Evolutionary conservation across 176 grass and related monocot genomes (phyloP).

Genomic region (Musa acuminata): DNA sequence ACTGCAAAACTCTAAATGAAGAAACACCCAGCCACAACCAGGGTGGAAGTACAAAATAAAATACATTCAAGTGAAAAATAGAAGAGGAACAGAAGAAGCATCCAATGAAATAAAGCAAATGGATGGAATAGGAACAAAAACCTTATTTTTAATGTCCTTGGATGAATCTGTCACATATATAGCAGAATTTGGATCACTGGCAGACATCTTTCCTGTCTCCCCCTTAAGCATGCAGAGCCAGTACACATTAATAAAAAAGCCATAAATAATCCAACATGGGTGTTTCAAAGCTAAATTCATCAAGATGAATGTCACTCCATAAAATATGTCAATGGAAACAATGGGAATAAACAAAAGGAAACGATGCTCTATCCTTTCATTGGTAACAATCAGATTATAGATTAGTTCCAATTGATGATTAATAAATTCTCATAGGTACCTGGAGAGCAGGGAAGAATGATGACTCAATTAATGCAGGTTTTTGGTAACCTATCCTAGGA

Average conservation of each 20-base stretch:
- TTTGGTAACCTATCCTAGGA: constrained; percentile 90
- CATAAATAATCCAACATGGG: no score
- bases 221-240: constrained; percentile 29
- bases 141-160: constrained; percentile 92
- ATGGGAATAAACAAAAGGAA: no score
- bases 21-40: neutral
- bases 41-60: neutral
- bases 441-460: constrained; percentile 98
- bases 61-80: neutral
- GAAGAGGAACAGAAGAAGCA: neutral
- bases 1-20: neutral
- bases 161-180: constrained; percentile 89
- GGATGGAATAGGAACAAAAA: constrained; percentile 14
- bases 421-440: constrained; percentile 27
- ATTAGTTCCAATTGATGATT: neutral
- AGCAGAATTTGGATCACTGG: constrained; percentile 91
- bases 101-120: neutral
- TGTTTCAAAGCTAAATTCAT: no score
- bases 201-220: constrained; percentile 97
- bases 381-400: no score
- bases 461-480: constrained; percentile 86
- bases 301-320: no score
- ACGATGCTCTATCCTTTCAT: no score
- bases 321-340: no score
- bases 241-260: no score